Conservation (phyloP, 768 basidiomycete species). For the Suillus subaureus region DNA sequence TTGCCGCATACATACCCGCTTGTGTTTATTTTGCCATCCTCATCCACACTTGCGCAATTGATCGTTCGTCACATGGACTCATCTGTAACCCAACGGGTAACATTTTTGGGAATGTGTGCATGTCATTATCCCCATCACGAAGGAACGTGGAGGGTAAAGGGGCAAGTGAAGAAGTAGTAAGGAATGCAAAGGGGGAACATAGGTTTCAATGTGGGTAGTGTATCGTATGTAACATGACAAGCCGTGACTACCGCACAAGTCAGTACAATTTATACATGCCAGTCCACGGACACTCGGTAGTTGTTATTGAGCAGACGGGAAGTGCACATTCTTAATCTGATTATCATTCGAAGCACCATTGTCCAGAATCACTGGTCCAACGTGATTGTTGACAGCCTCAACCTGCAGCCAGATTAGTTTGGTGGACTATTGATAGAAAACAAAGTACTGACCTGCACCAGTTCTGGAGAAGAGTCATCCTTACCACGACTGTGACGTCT, state of each 20-base stretch:
- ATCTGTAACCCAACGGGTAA: slow-evolving; percentile 13
- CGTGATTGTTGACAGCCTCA: background rate
- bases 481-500: background rate
- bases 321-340: slow-evolving; percentile 30
- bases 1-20: slow-evolving; percentile 11
- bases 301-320: slow-evolving; percentile 41
- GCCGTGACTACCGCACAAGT: slow-evolving; percentile 2
- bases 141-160: background rate
- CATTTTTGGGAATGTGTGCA: background rate
- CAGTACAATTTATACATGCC: background rate
- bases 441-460: slow-evolving; percentile 24
- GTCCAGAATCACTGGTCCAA: background rate
- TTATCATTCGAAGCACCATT: background rate
- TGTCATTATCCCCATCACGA: background rate
- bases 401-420: slow-evolving; percentile 15
- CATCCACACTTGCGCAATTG: background rate
- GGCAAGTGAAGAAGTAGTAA: background rate
- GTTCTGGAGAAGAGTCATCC: background rate
- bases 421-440: too few relatives aligned
- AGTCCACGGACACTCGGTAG: slow-evolving; percentile 15
- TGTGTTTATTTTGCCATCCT: slow-evolving; percentile 20
- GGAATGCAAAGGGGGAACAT: background rate
- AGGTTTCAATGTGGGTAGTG: background rate
- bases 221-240: slow-evolving; percentile 1
- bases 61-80: slow-evolving; percentile 14